Evolutionary conservation across 345 rosid species (phyloP).

Genomic region (Salix purpurea): DNA sequence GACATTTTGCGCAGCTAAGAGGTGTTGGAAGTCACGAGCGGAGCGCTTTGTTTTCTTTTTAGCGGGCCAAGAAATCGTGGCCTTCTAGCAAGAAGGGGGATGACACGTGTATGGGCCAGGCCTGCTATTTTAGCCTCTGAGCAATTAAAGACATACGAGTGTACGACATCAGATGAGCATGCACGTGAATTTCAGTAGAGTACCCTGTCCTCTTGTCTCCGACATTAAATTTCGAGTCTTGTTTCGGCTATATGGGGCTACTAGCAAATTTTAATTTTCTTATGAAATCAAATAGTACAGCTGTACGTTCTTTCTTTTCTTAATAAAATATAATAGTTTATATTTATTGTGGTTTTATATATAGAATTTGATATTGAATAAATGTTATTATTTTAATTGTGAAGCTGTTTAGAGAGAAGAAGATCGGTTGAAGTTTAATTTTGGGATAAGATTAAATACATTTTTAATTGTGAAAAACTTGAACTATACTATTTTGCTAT

Average conservation of each 20-base stretch:
- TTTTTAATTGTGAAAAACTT: too few relatives aligned
- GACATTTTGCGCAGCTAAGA: too few relatives aligned
- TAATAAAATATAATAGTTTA: too few relatives aligned
- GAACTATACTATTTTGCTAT: too few relatives aligned
- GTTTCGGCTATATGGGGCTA: too few relatives aligned
- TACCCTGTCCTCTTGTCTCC: constrained; percentile 36
- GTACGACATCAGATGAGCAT: constrained; percentile 20
- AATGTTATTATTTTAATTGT: too few relatives aligned
- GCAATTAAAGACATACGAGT: constrained; percentile 6
- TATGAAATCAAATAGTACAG: not conserved
- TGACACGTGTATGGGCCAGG: constrained; percentile 20
- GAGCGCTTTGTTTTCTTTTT: not conserved
- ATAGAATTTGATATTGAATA: too few relatives aligned
- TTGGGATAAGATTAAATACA: too few relatives aligned
- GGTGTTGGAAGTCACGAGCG: not conserved
- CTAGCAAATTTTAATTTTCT: too few relatives aligned
- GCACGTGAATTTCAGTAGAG: constrained; percentile 39
- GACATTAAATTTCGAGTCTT: not conserved
- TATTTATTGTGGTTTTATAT: too few relatives aligned
- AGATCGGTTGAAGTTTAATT: too few relatives aligned
- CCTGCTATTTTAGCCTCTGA: not conserved
- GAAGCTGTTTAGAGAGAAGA: too few relatives aligned
- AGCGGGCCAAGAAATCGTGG: not conserved
- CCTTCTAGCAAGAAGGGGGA: not conserved
- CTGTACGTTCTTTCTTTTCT: constrained; percentile 4